Conservation (phyloP, 1,139 yeast species). For the Nakaseomyces glabratus region DNA sequence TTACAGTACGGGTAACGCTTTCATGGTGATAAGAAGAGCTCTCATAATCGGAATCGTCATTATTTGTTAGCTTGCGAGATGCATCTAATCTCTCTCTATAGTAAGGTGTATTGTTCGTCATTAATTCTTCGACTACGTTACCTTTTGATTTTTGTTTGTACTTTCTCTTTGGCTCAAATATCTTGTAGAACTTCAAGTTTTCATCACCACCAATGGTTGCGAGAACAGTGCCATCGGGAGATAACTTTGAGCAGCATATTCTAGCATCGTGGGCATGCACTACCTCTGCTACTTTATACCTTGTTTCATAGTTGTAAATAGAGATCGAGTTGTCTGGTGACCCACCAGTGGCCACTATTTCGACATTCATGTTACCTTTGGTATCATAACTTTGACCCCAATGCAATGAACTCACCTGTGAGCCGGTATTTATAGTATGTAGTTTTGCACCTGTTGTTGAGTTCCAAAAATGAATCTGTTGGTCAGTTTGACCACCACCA, state of each 20-base stretch:
- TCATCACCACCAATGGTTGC: constrained; percentile 98
- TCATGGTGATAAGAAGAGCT: no score
- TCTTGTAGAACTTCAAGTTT: constrained; percentile 88
- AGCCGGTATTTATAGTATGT: constrained; percentile 82
- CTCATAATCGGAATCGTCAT: neutral
- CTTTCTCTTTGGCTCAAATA: constrained; percentile 50
- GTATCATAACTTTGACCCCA: constrained; percentile 60
- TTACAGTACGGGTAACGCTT: neutral
- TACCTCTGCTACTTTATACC: constrained; percentile 84
- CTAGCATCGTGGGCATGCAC: constrained; percentile 83
- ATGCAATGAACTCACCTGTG: constrained; percentile 83
- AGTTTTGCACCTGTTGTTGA: constrained; percentile 82
- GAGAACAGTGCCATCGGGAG: constrained; percentile 82
- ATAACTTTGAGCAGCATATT: constrained; percentile 70
- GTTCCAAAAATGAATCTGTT: constrained; percentile 91
- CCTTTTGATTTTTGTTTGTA: constrained; percentile 16
- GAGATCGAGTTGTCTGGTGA: constrained; percentile 81
- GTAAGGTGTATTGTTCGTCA: constrained; percentile 2
- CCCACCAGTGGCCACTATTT: constrained; percentile 91
- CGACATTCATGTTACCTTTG: constrained; percentile 59
- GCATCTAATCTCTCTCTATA: constrained; percentile 5
- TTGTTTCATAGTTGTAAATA: constrained; percentile 76
- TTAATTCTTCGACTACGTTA: constrained; percentile 10
- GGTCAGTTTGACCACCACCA: constrained; percentile 94
- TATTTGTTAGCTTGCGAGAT: neutral